phyloP scores from a whole-genome alignment of 2,329 filamentous ascomycete genomes.

The Thielaviopsis populi region DNA sequence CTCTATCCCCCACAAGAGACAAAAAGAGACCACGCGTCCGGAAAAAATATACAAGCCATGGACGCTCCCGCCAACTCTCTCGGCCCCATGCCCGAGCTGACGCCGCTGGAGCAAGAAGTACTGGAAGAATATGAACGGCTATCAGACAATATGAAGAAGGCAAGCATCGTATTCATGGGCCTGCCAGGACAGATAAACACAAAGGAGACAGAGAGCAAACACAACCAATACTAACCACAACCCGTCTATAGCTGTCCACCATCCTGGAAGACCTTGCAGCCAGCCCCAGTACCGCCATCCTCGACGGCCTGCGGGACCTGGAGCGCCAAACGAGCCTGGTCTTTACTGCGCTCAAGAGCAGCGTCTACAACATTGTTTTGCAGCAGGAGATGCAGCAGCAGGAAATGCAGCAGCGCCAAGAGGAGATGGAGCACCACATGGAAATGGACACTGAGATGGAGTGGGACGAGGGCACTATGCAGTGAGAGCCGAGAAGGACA shows the following conservation, averaged over 20 bases:
- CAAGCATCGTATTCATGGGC: conserved; percentile 24
- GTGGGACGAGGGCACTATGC: conserved; percentile 15
- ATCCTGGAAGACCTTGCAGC: conserved; percentile 49
- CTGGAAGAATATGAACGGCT: conserved; percentile 84
- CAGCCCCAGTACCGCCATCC: conserved; percentile 62
- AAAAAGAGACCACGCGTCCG: not conserved
- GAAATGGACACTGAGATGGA: conserved; percentile 16
- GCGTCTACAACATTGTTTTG: conserved; percentile 95
- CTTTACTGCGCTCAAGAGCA: conserved; percentile 91
- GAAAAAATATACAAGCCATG: not conserved
- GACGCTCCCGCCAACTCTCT: conserved; percentile 10
- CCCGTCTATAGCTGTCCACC: conserved; percentile 36
- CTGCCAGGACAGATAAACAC: not conserved
- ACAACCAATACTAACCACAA: conserved; percentile 4
- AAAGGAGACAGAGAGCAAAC: too few relatives aligned
- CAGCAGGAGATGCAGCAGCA: conserved; percentile 65
- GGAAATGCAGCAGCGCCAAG: conserved; percentile 19
- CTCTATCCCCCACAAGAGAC: not conserved
- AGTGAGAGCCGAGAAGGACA: not conserved
- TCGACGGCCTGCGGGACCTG: conserved; percentile 72
- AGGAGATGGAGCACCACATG: conserved; percentile 20
- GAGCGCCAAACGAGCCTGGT: conserved; percentile 91
- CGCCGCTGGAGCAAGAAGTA: conserved; percentile 80
- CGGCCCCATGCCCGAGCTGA: conserved; percentile 40
- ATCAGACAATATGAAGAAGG: conserved; percentile 81